Conservation (phyloP, 495 filamentous ascomycete species). For the Penicillium chermesinum region DNA sequence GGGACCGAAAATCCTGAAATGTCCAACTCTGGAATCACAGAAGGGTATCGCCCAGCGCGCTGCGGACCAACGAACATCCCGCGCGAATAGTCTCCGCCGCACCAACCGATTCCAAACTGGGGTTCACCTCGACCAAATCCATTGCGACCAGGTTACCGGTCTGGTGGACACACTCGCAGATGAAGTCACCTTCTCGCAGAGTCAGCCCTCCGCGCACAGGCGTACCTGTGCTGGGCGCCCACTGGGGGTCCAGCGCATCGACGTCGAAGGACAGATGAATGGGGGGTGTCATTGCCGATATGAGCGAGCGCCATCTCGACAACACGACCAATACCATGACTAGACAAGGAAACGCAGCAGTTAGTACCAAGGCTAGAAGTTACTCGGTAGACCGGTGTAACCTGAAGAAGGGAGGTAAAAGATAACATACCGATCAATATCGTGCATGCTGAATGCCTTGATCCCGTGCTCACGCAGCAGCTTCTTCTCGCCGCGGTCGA, state of each 20-base stretch:
- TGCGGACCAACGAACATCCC: slow-evolving; percentile 85
- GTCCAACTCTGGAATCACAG: slow-evolving; percentile 44
- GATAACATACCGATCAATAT: slow-evolving; percentile 70
- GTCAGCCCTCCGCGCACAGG: slow-evolving; percentile 95
- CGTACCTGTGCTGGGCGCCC: slow-evolving; percentile 94
- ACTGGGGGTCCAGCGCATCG: slow-evolving; percentile 91
- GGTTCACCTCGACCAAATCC: slow-evolving; percentile 97
- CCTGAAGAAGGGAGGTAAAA: slow-evolving; percentile 1
- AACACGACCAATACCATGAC: slow-evolving; percentile 87
- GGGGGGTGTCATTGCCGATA: slow-evolving; percentile 86
- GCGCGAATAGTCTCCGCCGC: slow-evolving; percentile 84
- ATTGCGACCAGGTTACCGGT: slow-evolving; percentile 87
- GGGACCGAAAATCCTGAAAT: too few relatives aligned
- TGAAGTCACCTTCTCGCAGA: slow-evolving; percentile 93
- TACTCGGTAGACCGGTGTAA: background rate
- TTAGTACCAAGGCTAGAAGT: background rate
- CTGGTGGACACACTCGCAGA: slow-evolving; percentile 92
- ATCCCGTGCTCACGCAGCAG: slow-evolving; percentile 83
- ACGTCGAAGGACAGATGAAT: slow-evolving; percentile 98
- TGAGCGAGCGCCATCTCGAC: slow-evolving; percentile 97
- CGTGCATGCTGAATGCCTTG: slow-evolving; percentile 97
- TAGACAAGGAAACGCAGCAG: slow-evolving; percentile 26
- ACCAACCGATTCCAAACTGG: slow-evolving; percentile 68
- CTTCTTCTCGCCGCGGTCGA: slow-evolving; percentile 87
- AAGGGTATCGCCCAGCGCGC: slow-evolving; percentile 85